Base-by-base conservation (phyloP, 768 basidiomycete species). In the Fistulinella prunicolor region DNA sequence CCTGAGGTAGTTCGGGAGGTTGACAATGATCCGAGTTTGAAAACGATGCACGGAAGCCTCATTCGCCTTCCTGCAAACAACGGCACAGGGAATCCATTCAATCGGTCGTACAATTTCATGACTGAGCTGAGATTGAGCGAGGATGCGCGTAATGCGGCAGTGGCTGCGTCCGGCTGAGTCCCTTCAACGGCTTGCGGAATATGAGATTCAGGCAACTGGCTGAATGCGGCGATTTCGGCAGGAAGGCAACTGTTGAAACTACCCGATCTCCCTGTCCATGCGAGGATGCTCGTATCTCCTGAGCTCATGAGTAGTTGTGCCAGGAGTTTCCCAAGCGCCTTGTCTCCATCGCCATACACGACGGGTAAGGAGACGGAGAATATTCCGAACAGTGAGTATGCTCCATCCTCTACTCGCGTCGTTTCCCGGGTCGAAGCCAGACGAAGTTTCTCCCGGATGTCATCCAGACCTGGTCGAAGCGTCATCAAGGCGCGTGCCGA, bases 241-340 rank as follows among this genome's bases (percentile, higher is more conserved):
- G 54, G 54, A 9, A 53, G 44, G n/a, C 51, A 46, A 13, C 47
- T 54, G 2, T 54, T 49, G 24, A 46, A 54, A 4, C 9, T 34
- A 0, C 49, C 49, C 6, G 49, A 40, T 20, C 4, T 38, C 20
- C 53, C 53, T 0, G 38, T 54, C 53, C 53, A 54, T 9, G 44
- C 53, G 12, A 54, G 49, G 8, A 54, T 44, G 10, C 38, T 50
- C 2, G 42, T 43, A 22, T 50, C 49, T 10, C 42, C 49, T 3
- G 53, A 47, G 21, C 46, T 41, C 6, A 43, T 40, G 13, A 54
- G 35, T 13, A 54, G 17, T 22, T 50, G 48, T 13, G 45, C 53
- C 38, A 54, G 26, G 0, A 54, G 39, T 16, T 30, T 34, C 13
- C 53, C 53, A 1, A 54, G 38, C 3, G 42, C 37, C 14, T 29